Evolutionary conservation across 1,284 basidiomycete species (phyloP), one percentile per base, ranked within the genome.

Genomic region (Sanghuangporus weigelae): DNA sequence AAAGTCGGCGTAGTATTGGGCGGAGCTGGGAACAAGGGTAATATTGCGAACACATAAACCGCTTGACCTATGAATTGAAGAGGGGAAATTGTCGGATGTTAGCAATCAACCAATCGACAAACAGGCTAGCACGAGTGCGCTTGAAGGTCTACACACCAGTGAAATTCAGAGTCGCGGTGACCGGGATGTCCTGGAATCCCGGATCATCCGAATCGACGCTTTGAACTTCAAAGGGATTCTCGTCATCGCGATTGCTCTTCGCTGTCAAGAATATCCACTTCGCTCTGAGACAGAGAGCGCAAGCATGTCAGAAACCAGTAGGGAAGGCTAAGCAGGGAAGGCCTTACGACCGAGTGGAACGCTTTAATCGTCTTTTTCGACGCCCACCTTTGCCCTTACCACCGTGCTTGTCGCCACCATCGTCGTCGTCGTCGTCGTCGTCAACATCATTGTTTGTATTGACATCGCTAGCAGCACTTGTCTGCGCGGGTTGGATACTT

Each of bases 141-240:
- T 4, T 35, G 16, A 1, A 54, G 31, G 4, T 7, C 46, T 38
- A 48, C 74, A 64, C 67, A 82, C 82, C 83, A 49, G 75, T 81
- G 66, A 84, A 84, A 62, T 78, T 79, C 68, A 81, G 77, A 57
- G 77, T 72, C 3, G 77, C 73, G 2, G 74, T 77, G n/a, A 83
- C 77, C 19, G 75, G 71, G 12, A 64, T 59, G 67, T 78, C 78
- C 31, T 71, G 70, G 63, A 77, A 75, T 7, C 72, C 74, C 3
- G 70, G 53, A 65, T 79, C 77, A 65, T 79, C 78, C 31, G 68
- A 62, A 65, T 78, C 78, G 46, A 71, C 49, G 48, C 68, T 69
- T 35, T 68, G 63, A 4, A 63, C 65, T 51, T 68, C 69, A 66
- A 73, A 75, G 7, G 72, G 71, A 59, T 71, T 72, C 46, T 63